Evolutionary conservation across 129 eudicot species (phyloP), one percentile per base, ranked within the genome.

Genomic region (Flaveria brownii): DNA sequence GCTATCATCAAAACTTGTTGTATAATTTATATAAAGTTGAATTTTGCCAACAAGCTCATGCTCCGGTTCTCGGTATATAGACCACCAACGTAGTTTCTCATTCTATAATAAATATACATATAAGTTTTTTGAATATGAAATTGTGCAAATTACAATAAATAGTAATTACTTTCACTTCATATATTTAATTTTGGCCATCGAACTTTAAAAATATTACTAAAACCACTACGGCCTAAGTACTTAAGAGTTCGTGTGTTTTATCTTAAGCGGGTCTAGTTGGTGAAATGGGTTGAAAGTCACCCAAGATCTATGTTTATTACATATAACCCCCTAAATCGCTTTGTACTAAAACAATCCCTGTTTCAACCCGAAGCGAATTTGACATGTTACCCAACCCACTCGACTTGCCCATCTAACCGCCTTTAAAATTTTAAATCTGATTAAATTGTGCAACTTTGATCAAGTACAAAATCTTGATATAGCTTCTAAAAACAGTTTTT

Each of bases 1-100:
- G 78, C 84, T 80, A 57, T 88, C 95, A 70, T 91, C 97, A 30
- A 84, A 42, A 82, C 85, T 82, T 50, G 95, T 88, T 41, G 97
- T 84, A 77, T 88, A 91, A 36, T 83, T 88, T 59, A 91, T 82
- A 68, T 76, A 85, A 25, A 91, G 88, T 51, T 91, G 97, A 41
- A 91, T 45, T 80, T 82, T 91, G 55, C 97, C 97, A 79, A 91
- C 92, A 82, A 88, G 85, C 74, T 87, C 97, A 22, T 91, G 97
- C 80, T 88, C 92, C 7, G 97, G 97, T 76, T 91, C 97, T 79
- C 63, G 89, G 83, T 83, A 91, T 63, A 91, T 85, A 20, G 90
- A 85, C 95, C 97, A 91, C 97, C 95, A 91, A 10, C 92, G 87
- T 76, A 88, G 87, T 79, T 91, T 91, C 50, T 91, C 97, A 39